phyloP scores from a whole-genome alignment of 176 grass and related monocot species.

The Musa acuminata region DNA sequence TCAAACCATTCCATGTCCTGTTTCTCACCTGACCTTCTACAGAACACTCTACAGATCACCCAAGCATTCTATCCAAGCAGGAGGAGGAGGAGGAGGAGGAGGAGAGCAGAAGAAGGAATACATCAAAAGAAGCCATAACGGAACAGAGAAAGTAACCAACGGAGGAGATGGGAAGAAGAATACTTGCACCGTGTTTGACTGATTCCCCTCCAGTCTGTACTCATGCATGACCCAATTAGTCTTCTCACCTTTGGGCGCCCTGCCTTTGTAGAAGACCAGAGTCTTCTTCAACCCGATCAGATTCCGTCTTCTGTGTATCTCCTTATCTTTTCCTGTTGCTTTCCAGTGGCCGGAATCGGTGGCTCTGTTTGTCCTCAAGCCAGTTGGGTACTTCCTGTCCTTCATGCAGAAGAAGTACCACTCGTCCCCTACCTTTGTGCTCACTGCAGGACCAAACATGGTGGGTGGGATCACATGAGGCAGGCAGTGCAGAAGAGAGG shows the following conservation, averaged over 20 bases:
- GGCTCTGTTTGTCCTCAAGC: slow-evolving; percentile 12
- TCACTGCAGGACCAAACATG: neutral
- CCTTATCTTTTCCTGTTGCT: slow-evolving; percentile 19
- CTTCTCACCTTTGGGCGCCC: slow-evolving; percentile 10
- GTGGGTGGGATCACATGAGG: neutral
- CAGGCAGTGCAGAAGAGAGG: neutral
- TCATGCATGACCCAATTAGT: slow-evolving; percentile 20
- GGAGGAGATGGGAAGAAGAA: neutral
- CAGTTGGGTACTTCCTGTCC: slow-evolving; percentile 19
- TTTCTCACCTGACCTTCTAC: neutral
- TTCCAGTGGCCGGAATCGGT: slow-evolving; percentile 15
- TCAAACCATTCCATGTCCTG: neutral
- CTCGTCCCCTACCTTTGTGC: slow-evolving; percentile 9
- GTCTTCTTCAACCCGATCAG: slow-evolving; percentile 16
- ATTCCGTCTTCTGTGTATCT: slow-evolving; percentile 5
- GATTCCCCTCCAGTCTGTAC: slow-evolving; percentile 13
- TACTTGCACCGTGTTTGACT: neutral
- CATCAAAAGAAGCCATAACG: neutral
- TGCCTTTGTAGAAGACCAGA: slow-evolving; percentile 13
- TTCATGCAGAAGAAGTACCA: slow-evolving; percentile 21
- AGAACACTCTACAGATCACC: slow-evolving; percentile 16
- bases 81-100: neutral
- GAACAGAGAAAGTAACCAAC: neutral
- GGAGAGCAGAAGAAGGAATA: neutral
- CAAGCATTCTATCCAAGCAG: slow-evolving; percentile 9